Conservation (phyloP, 495 filamentous ascomycete genomes). For the Bacidia rubella region DNA sequence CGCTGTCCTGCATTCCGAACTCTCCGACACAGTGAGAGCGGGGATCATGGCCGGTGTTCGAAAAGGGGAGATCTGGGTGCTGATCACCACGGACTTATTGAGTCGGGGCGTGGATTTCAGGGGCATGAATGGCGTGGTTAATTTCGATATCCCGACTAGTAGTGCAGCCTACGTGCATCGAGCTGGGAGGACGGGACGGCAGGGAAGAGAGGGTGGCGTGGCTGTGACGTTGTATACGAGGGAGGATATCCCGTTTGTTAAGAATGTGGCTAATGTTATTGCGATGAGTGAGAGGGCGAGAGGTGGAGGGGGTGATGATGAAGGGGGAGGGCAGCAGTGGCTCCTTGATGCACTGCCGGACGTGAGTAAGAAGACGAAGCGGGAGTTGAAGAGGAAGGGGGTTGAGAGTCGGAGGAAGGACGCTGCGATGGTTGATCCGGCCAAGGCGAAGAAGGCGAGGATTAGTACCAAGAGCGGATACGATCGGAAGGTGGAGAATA, state of each 20-base stretch:
- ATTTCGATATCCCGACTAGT: slow-evolving; percentile 89
- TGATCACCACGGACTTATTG: slow-evolving; percentile 88
- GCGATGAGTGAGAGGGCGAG: slow-evolving; percentile 57
- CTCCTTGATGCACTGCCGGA: slow-evolving; percentile 76
- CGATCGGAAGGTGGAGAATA: slow-evolving; percentile 67
- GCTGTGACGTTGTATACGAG: slow-evolving; percentile 91
- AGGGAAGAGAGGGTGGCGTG: slow-evolving; percentile 77
- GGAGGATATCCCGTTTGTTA: slow-evolving; percentile 82
- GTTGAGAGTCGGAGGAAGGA: slow-evolving; percentile 56
- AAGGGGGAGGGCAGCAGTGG: slow-evolving; percentile 56
- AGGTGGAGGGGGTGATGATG: slow-evolving; percentile 13
- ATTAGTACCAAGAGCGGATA: slow-evolving; percentile 92
- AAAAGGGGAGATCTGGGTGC: slow-evolving; percentile 84
- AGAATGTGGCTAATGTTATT: slow-evolving; percentile 87
- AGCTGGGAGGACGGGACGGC: slow-evolving; percentile 79
- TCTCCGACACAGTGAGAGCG: slow-evolving; percentile 61
- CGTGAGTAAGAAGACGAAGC: slow-evolving; percentile 66
- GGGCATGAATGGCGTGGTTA: slow-evolving; percentile 83
- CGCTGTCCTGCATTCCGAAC: slow-evolving; percentile 77
- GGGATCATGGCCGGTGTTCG: slow-evolving; percentile 81
- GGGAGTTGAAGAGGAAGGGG: slow-evolving; percentile 67
- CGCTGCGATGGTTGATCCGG: slow-evolving; percentile 29
- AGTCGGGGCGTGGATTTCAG: slow-evolving; percentile 85
- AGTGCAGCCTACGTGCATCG: slow-evolving; percentile 86
- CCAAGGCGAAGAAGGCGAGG: slow-evolving; percentile 33